Evolutionary conservation across 225 moss, liverwort and hornwort species (phyloP), one percentile per base, ranked within the genome.

Genomic region (Lunularia cruciata): DNA sequence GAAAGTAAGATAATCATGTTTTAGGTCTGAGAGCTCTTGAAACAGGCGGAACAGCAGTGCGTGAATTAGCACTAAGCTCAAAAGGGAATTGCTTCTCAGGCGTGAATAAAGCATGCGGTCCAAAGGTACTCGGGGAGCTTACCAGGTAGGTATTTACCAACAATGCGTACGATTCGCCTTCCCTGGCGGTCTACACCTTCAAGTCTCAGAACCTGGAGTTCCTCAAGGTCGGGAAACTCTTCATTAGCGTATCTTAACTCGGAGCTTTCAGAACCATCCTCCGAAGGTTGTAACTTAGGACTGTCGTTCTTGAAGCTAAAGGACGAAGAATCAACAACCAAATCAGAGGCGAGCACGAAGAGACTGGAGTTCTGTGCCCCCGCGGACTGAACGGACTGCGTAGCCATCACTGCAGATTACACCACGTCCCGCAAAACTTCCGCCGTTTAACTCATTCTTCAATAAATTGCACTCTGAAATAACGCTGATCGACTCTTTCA

Each of bases 111-210:
- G n/a, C n/a, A n/a, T n/a, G n/a, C n/a, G n/a, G n/a, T n/a, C n/a
- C n/a, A n/a, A n/a, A 35, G 1, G 20, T 12, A 67, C 33, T 35
- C 32, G 25, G 45, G 5, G 47, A 9, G 32, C 73, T 18, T 73
- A 85, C 87, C 79, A 61, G 87, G 87, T 3, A 87, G 63, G 57
- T 73, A 87, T 73, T 80, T 87, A 49, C 87, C 87, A 31, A 87
- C 87, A 59, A 87, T 80, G 61, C 87, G 74, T 8, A 83, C 80
- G 49, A 87, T 76, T 36, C 70, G 75, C 23, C 87, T 79, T 18
- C 71, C 75, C 26, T 80, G 42, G 42, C 57, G 60, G 55, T 87
- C 87, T 23, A 75, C 42, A 11, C 87, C 87, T 47, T 80, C 75
- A 23, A 83, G 31, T 25, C 73, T 77, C 63, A 87, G 58, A 64